phyloP scores from a whole-genome alignment of 2,329 filamentous ascomycete species.

The Elsinoe batatas region DNA sequence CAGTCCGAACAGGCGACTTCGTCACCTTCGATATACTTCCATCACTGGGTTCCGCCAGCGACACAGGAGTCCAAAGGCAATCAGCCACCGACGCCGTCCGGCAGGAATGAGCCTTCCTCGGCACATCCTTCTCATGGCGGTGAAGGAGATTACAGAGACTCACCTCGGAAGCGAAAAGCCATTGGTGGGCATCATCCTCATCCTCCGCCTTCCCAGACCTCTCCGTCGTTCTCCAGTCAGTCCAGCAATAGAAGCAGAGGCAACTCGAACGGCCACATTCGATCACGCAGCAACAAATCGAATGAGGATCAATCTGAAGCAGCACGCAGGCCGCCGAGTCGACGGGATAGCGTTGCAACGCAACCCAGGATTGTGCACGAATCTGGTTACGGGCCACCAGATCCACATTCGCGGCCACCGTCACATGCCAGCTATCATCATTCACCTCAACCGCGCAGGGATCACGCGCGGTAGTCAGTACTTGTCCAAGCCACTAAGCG shows the following conservation, averaged over 20 bases:
- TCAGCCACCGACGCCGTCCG: constrained; percentile 64
- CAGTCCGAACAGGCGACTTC: constrained; percentile 54
- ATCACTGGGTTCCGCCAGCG: constrained; percentile 81
- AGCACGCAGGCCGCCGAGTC: constrained; percentile 12
- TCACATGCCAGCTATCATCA: constrained; percentile 11
- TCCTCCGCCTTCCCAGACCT: constrained; percentile 41
- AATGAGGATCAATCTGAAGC: constrained; percentile 18
- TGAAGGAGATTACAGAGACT: constrained; percentile 56
- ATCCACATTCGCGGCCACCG: constrained; percentile 10
- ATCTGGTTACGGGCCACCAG: constrained; percentile 3
- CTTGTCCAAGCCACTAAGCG: not conserved
- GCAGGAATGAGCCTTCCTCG: constrained; percentile 41
- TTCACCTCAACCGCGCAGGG: constrained; percentile 5
- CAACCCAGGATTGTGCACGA: constrained; percentile 11
- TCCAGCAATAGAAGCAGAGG: constrained; percentile 43
- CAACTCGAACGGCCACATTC: constrained; percentile 44
- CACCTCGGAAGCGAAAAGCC: constrained; percentile 78
- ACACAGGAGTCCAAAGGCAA: constrained; percentile 49
- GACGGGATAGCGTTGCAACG: constrained; percentile 16
- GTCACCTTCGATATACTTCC: constrained; percentile 75
- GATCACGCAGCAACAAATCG: constrained; percentile 56
- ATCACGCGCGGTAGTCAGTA: not conserved
- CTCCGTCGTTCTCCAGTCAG: constrained; percentile 44
- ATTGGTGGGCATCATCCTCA: constrained; percentile 42
- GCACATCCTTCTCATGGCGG: constrained; percentile 44